A percentile compares a stretch with the other conserved stretches of the same genome.
Evolutionary conservation across 2,329 filamentous ascomycete species (phyloP).

Genomic region (Fusarium sp.): DNA sequence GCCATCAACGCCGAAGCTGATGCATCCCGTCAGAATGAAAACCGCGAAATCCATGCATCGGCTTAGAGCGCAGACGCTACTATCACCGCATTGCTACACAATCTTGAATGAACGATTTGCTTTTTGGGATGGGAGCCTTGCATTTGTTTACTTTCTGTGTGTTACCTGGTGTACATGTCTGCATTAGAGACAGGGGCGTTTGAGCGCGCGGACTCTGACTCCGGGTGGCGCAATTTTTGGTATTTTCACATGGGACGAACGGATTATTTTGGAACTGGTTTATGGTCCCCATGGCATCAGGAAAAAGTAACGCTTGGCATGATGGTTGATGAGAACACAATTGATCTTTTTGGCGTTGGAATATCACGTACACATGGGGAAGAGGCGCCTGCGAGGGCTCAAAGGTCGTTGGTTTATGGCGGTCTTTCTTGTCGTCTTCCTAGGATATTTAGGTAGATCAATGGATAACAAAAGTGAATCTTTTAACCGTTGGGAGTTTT

Average conservation of each 20-base stretch:
- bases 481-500: neutral
- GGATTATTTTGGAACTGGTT: conserved; percentile 17
- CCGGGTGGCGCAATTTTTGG: conserved; percentile 25
- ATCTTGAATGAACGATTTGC: conserved; percentile 1
- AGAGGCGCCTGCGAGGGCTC: conserved; percentile 23
- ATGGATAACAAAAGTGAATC: conserved; percentile 33
- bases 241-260: conserved; percentile 29
- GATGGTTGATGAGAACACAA: conserved; percentile 44
- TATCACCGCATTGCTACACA: neutral
- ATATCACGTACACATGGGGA: conserved; percentile 23
- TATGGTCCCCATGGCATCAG: conserved; percentile 23
- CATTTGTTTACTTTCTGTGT: conserved; percentile 26
- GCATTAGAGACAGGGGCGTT: conserved; percentile 43
- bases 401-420: conserved; percentile 12
- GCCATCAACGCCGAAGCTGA: conserved; percentile 49
- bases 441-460: conserved; percentile 33
- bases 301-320: conserved; percentile 45
- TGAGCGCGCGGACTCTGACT: conserved; percentile 41
- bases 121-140: conserved; percentile 18
- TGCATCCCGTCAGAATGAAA: conserved; percentile 26
- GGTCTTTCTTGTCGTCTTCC: conserved; percentile 10
- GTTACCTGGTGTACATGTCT: conserved; percentile 38
- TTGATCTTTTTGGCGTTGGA: conserved; percentile 41
- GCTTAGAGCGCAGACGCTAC: conserved; percentile 23
- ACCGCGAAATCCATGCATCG: conserved; percentile 35